Evolutionary conservation across 306 rosid species (phyloP), one percentile per base, ranked within the genome.

Genomic region (Cicer arietinum): DNA sequence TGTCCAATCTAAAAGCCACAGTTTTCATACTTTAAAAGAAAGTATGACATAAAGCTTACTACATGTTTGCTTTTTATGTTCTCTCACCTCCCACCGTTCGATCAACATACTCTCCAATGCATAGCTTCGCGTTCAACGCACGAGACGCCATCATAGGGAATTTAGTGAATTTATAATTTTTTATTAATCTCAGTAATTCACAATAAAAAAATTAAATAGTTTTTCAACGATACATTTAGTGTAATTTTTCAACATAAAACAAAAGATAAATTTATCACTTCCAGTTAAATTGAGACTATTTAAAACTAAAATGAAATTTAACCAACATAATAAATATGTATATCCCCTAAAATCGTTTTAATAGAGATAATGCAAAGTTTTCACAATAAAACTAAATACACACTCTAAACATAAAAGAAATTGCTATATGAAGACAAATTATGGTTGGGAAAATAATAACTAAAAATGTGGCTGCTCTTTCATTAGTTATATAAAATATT

Each of bases 361-460:
- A 7, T 52, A 53, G 30, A 53, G 12, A 8, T 4, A 53, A 17
- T 17, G 16, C 16, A 1, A 53, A 8, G 17, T 48, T 12, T 48
- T 48, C 67, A 13, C 67, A 60, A 60, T 13, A 60, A 60, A 60
- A 35, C 20, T 17, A 60, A 60, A 35, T 7, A 35, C 66, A 60
- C 44, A 35, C 67, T 13, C 9, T 35, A 35, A 30, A 35, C 44
- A 35, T 10, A 8, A 68, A 56, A 70, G 4, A 35, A 67, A 73
- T 59, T 48, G 63, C 13, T 54, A 6, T 11, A 58, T 74, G 73
- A 10, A 54, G 69, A 72, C 81, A 74, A 74, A 73, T 40, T 78
- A 78, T 59, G 79, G 76, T 69, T 70, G 78, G 69, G 54, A 25
- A 79, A 71, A 71, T 67, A 60, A 48, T 37, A 77, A 77, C 85